These are phyloP conservation scores for Telopea speciosissima DNA, from an alignment of 177 flowering plant genomes.

Conservation along the genomic window DNA sequence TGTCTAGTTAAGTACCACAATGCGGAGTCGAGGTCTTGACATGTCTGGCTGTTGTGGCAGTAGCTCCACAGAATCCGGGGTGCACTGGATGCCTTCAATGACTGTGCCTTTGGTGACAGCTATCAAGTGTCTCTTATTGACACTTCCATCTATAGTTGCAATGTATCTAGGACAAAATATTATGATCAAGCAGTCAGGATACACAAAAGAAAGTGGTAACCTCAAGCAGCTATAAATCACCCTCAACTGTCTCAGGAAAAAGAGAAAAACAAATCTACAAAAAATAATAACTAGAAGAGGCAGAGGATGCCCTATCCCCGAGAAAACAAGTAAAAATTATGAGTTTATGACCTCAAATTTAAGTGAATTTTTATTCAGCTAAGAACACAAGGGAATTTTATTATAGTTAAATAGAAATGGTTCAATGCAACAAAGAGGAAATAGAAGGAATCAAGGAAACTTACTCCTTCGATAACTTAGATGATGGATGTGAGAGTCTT, in stretches of 20 bases:
- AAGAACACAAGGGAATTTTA: too few species aligned
- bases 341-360: background rate
- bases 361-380: background rate
- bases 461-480: slow-evolving; percentile 83
- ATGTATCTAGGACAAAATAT: slow-evolving; percentile 55
- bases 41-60: slow-evolving; percentile 69
- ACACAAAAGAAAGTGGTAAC: background rate
- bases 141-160: slow-evolving; percentile 64
- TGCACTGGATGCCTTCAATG: slow-evolving; percentile 73
- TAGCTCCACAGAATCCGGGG: slow-evolving; percentile 84
- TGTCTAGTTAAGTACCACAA: slow-evolving; percentile 55
- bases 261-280: background rate
- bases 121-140: slow-evolving; percentile 53
- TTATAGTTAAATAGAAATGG: background rate
- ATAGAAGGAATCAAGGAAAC: slow-evolving; percentile 26
- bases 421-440: background rate
- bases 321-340: slow-evolving; percentile 1
- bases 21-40: slow-evolving; percentile 63
- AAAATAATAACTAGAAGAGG: background rate
- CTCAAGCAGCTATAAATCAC: background rate
- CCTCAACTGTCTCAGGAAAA: background rate
- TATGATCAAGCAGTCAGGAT: slow-evolving; percentile 4
- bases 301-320: background rate
- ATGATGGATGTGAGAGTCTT: slow-evolving; percentile 82
- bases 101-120: slow-evolving; percentile 68